Conservation (phyloP, 495 filamentous ascomycete species). For the Neurospora sp. region DNA sequence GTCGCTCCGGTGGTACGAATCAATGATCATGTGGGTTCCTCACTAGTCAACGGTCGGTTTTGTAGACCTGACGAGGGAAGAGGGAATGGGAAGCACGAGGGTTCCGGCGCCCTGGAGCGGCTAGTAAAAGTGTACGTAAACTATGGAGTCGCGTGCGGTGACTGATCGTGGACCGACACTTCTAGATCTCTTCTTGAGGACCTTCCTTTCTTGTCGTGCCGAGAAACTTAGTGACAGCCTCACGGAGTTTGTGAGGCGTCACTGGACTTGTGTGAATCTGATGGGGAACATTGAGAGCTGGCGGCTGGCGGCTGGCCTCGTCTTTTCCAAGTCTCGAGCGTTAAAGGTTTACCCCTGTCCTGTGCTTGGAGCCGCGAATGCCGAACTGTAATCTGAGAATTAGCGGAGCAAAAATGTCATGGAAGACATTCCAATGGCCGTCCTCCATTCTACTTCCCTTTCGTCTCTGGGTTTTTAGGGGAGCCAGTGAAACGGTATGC, state of each 20-base stretch:
- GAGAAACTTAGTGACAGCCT: slow-evolving; percentile 4
- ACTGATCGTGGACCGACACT: neutral
- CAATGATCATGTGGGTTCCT: too few relatives aligned
- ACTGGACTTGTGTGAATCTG: neutral
- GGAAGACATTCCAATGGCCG: neutral
- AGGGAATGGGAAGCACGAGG: neutral
- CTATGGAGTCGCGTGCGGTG: neutral
- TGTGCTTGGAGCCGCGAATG: neutral
- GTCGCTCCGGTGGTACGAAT: too few relatives aligned
- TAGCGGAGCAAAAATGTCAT: neutral
- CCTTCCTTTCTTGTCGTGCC: slow-evolving; percentile 21
- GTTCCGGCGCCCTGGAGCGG: neutral
- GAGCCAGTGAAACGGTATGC: neutral
- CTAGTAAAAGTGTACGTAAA: neutral
- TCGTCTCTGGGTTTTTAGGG: neutral
- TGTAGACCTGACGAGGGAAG: neutral
- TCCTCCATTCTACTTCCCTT: neutral
- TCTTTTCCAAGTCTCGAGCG: neutral
- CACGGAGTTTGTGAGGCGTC: neutral
- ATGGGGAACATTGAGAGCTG: neutral
- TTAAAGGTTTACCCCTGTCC: neutral
- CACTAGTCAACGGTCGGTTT: too few relatives aligned
- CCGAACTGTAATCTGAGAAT: neutral
- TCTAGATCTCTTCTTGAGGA: slow-evolving; percentile 3
- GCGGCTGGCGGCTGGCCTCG: neutral